Percentiles rank a stretch among this genome's conserved stretches.
These are phyloP conservation scores for Scleroderma citrinum DNA, from an alignment of 768 basidiomycete genomes.

Conservation along the genomic window DNA sequence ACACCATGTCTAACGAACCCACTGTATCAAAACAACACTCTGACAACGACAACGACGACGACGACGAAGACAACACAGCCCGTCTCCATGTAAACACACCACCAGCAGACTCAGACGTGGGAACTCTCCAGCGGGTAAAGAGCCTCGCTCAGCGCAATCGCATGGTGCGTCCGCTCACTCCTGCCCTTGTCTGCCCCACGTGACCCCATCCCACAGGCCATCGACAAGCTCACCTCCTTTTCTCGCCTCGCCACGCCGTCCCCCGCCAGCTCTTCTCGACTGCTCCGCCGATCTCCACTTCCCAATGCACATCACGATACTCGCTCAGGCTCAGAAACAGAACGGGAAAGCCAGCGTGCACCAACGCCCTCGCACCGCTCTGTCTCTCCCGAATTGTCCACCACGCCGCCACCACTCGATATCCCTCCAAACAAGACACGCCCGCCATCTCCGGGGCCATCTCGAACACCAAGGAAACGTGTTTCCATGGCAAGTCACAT, in stretches of 20 bases:
- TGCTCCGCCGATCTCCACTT: conserved; percentile 34
- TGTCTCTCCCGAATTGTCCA: conserved; percentile 33
- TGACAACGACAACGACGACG: conserved; percentile 45
- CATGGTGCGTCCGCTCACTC: conserved; percentile 43
- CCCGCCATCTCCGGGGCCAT: conserved; percentile 34
- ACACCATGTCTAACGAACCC: conserved; percentile 32
- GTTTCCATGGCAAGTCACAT: conserved; percentile 32
- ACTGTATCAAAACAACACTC: conserved; percentile 25
- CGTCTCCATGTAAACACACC: conserved; percentile 34
- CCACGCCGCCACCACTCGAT: conserved; percentile 30
- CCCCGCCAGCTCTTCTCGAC: conserved; percentile 34
- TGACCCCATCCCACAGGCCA: conserved; percentile 36
- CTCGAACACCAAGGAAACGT: conserved; percentile 39
- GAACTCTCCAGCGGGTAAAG: conserved; percentile 62
- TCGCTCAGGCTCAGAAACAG: conserved; percentile 77
- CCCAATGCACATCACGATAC: conserved; percentile 24
- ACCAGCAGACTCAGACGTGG: conserved; percentile 41
- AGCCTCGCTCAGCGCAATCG: conserved; percentile 68
- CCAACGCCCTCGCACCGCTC: conserved; percentile 31
- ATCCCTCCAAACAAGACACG: conserved; percentile 20
- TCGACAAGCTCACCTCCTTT: conserved; percentile 62
- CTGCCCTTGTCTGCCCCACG: too few species aligned
- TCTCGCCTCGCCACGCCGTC: conserved; percentile 55
- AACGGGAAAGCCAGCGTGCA: conserved; percentile 52
- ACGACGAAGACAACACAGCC: conserved; percentile 63